Conservation (phyloP, 208 protist genomes). For the Acanthamoeba healyi region DNA sequence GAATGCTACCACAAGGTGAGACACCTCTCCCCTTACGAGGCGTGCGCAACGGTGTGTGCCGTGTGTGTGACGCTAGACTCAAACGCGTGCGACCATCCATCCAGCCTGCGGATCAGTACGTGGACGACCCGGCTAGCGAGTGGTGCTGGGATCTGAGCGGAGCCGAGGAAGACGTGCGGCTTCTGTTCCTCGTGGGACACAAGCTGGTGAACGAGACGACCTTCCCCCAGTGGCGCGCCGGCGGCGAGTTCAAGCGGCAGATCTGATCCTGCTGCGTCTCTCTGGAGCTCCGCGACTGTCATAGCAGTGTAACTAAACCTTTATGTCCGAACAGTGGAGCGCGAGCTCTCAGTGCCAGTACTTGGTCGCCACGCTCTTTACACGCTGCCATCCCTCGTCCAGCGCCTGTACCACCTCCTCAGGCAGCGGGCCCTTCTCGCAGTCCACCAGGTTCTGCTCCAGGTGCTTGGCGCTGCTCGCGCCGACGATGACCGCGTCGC, state of each 20-base stretch:
- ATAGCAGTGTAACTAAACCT: too few species aligned
- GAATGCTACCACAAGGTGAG: neutral
- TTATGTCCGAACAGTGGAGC: too few species aligned
- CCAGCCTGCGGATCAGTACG: neutral
- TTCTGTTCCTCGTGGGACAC: neutral
- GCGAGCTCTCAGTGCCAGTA: slow-evolving; percentile 47
- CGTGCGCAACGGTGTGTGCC: too few species aligned
- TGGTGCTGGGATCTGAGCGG: slow-evolving; percentile 2
- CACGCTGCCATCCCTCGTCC: slow-evolving; percentile 10
- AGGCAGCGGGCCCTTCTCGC: slow-evolving; percentile 66
- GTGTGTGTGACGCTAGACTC: neutral
- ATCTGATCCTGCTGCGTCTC: too few species aligned
- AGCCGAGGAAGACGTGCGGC: neutral
- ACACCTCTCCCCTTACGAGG: too few species aligned
- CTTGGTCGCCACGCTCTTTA: slow-evolving; percentile 30
- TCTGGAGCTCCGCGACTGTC: too few species aligned
- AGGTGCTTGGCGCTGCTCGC: slow-evolving; percentile 64
- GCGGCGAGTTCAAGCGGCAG: neutral
- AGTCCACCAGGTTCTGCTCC: slow-evolving; percentile 64
- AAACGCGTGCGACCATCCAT: too few species aligned
- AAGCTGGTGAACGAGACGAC: neutral
- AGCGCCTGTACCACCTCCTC: slow-evolving; percentile 62
- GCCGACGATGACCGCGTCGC: slow-evolving; percentile 74
- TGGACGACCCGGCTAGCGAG: neutral
- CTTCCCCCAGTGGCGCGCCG: neutral